Evolutionary conservation across 352 stramenopile species (phyloP).

Genomic region (Nothophytophthora sp.): DNA sequence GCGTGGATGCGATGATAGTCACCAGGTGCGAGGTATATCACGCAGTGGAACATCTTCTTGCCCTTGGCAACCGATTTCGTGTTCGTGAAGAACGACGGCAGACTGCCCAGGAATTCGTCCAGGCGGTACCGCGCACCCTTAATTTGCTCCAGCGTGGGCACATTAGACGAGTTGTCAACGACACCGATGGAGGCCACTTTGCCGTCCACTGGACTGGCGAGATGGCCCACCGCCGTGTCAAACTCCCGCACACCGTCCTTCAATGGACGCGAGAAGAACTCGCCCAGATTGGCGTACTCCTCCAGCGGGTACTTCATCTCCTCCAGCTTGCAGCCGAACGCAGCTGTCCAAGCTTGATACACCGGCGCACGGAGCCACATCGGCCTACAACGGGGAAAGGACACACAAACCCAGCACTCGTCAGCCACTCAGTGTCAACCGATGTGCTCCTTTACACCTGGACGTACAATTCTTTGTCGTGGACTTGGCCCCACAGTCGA

Average conservation of each 20-base stretch:
- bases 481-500: conserved; percentile 73
- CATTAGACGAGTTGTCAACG: conserved; percentile 43
- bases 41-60: conserved; percentile 79
- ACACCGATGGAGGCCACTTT: conserved; percentile 57
- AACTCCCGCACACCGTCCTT: conserved; percentile 68
- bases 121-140: conserved; percentile 82
- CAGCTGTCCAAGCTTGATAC: conserved; percentile 82
- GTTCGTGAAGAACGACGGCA: conserved; percentile 59
- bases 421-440: not conserved
- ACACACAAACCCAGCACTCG: conserved; percentile 9
- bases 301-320: conserved; percentile 84
- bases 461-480: conserved; percentile 82
- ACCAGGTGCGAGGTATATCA: conserved; percentile 83
- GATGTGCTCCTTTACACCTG: not conserved
- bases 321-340: conserved; percentile 84
- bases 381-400: conserved; percentile 30
- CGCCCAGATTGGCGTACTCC: conserved; percentile 73
- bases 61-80: conserved; percentile 17
- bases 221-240: conserved; percentile 23
- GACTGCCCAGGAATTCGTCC: conserved; percentile 75
- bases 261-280: conserved; percentile 85
- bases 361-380: conserved; percentile 67
- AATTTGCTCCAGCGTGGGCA: conserved; percentile 78
- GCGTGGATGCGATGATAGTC: conserved; percentile 91
- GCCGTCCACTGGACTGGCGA: conserved; percentile 66